Conservation (phyloP, 2,329 filamentous ascomycete genomes). For the Exophiala aquamarina region DNA sequence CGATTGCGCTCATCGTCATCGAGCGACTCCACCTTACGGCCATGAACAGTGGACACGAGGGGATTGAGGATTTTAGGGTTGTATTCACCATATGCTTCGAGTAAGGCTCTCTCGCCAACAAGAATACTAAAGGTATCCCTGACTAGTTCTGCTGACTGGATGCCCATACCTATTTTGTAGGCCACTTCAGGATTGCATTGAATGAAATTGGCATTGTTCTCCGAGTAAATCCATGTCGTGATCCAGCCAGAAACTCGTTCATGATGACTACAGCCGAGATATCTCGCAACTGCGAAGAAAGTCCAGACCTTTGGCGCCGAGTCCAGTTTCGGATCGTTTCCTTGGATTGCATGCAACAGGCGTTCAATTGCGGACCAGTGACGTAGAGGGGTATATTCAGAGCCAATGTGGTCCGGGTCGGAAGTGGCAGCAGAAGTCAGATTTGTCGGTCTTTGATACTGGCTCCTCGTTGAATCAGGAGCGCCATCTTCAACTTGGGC, state of each 20-base stretch:
- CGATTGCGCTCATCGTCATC: slow-evolving; percentile 58
- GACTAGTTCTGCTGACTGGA: slow-evolving; percentile 36
- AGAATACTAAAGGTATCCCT: slow-evolving; percentile 58
- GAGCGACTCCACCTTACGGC: slow-evolving; percentile 49
- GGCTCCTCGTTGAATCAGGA: background rate
- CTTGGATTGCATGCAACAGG: slow-evolving; percentile 59
- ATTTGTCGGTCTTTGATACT: too few species aligned
- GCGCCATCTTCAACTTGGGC: too few species aligned
- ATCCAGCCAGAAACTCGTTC: slow-evolving; percentile 47
- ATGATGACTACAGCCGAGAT: slow-evolving; percentile 49
- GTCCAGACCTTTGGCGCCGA: slow-evolving; percentile 68
- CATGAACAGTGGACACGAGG: slow-evolving; percentile 37
- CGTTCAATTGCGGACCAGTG: slow-evolving; percentile 65
- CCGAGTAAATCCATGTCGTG: slow-evolving; percentile 58
- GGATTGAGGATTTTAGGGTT: slow-evolving; percentile 2
- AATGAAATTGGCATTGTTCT: slow-evolving; percentile 58
- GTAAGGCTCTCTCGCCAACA: slow-evolving; percentile 62
- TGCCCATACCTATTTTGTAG: slow-evolving; percentile 55
- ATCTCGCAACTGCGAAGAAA: slow-evolving; percentile 61
- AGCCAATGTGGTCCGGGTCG: too few species aligned
- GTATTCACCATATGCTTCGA: slow-evolving; percentile 31
- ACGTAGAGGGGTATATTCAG: slow-evolving; percentile 64
- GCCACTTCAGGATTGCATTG: slow-evolving; percentile 64
- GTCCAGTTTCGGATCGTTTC: slow-evolving; percentile 56
- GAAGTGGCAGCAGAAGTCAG: too few species aligned